Conservation (phyloP, 257 asterid species). For the Solanum bukasovii region DNA sequence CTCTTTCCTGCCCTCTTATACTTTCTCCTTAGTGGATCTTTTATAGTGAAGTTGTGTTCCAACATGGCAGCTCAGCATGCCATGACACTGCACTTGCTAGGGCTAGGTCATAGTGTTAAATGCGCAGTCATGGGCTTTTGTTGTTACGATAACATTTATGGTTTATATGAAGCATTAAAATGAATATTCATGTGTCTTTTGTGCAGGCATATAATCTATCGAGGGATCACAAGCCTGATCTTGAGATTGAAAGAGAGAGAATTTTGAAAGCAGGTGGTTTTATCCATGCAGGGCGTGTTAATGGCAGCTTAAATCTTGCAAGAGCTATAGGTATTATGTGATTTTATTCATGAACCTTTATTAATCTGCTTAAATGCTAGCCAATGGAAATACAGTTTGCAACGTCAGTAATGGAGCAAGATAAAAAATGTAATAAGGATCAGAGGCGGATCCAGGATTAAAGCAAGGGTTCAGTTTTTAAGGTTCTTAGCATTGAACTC, state of each 20-base stretch:
- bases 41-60: background rate
- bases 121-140: background rate
- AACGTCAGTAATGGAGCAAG: background rate
- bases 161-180: background rate
- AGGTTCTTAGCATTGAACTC: background rate
- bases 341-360: background rate
- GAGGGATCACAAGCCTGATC: constrained; percentile 96
- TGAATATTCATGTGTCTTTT: background rate
- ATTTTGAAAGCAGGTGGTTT: constrained; percentile 93
- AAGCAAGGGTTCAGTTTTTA: background rate
- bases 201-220: constrained; percentile 87
- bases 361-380: background rate
- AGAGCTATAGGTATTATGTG: constrained; percentile 75
- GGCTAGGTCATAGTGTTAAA: background rate
- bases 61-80: background rate
- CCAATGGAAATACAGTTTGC: background rate
- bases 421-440: background rate
- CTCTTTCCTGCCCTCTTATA: background rate
- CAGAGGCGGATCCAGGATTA: background rate
- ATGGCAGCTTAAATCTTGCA: constrained; percentile 92
- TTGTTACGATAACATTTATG: background rate
- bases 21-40: background rate
- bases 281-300: constrained; percentile 92
- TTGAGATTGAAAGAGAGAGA: constrained; percentile 86
- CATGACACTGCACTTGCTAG: background rate